Percentiles rank a stretch among this genome's conserved stretches.
phyloP scores from a whole-genome alignment of 352 stramenopile genomes.

The Lagenidium giganteum region DNA sequence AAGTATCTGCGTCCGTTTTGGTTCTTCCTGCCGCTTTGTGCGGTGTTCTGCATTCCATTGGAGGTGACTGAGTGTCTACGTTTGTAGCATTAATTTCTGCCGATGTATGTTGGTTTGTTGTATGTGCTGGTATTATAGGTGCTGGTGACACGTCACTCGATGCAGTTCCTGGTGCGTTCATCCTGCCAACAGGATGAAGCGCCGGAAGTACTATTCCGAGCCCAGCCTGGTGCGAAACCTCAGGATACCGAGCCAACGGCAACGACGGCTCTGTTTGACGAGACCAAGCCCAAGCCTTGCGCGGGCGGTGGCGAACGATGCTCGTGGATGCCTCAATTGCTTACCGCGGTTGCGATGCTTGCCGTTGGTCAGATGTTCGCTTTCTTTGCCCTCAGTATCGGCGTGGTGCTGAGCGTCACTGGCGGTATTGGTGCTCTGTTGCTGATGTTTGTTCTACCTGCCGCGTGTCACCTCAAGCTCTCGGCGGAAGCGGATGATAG shows the following conservation, averaged over 20 bases:
- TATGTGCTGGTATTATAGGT: conserved; percentile 18
- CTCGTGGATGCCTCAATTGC: conserved; percentile 9
- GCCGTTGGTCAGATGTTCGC: conserved; percentile 32
- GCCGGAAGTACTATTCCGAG: conserved; percentile 36
- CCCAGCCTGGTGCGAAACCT: conserved; percentile 10
- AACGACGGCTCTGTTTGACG: conserved; percentile 3
- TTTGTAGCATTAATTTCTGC: not conserved
- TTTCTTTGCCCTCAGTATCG: conserved; percentile 24
- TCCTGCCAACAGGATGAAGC: conserved; percentile 12
- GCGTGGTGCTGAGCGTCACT: conserved; percentile 28
- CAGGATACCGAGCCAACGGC: conserved; percentile 4
- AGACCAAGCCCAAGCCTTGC: conserved; percentile 2
- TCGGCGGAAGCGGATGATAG: conserved; percentile 5
- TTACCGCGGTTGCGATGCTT: conserved; percentile 21
- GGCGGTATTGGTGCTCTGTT: conserved; percentile 32
- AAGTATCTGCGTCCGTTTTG: conserved; percentile 30
- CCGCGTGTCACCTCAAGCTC: conserved; percentile 43
- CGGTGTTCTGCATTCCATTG: conserved; percentile 32
- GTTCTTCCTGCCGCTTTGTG: conserved; percentile 33
- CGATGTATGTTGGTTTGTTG: too few species aligned
- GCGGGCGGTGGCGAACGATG: conserved; percentile 8
- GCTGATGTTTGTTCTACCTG: conserved; percentile 43
- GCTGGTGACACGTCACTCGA: conserved; percentile 37
- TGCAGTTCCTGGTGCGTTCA: conserved; percentile 25
- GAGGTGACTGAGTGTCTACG: conserved; percentile 23